A percentile compares a stretch with the other conserved stretches of the same genome.
Evolutionary conservation across 805 yeast species (phyloP).

Genomic region (Teunomyces aglyptinius): DNA sequence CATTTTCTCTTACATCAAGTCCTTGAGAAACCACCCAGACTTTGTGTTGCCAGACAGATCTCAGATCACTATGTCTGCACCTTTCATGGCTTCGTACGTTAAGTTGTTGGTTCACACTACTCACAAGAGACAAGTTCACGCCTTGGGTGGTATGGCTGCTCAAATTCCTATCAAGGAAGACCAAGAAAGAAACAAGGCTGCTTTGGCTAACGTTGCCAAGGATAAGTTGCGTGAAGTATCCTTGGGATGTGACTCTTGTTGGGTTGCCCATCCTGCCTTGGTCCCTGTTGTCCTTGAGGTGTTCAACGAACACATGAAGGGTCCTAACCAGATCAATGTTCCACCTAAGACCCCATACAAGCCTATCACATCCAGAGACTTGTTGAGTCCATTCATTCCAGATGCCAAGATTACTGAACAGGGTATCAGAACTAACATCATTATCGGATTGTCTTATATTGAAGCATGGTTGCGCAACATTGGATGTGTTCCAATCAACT

Average conservation of each 20-base stretch:
- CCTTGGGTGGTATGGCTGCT: slow-evolving; percentile 92
- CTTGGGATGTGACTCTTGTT: slow-evolving; percentile 84
- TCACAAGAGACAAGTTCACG: slow-evolving; percentile 78
- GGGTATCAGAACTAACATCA: slow-evolving; percentile 70
- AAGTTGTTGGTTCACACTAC: slow-evolving; percentile 69
- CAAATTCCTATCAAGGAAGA: slow-evolving; percentile 79
- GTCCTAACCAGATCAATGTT: slow-evolving; percentile 72
- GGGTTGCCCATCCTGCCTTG: slow-evolving; percentile 88
- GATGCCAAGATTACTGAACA: slow-evolving; percentile 63
- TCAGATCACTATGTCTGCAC: slow-evolving; percentile 76
- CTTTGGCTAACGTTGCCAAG: slow-evolving; percentile 68
- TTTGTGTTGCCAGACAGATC: slow-evolving; percentile 77
- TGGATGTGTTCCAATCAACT: slow-evolving; percentile 84
- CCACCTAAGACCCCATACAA: slow-evolving; percentile 47
- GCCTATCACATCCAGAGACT: slow-evolving; percentile 58
- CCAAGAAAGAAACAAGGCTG: slow-evolving; percentile 57
- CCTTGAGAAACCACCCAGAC: slow-evolving; percentile 64
- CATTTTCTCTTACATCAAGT: slow-evolving; percentile 76
- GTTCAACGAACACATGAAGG: slow-evolving; percentile 74
- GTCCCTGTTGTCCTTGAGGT: slow-evolving; percentile 71
- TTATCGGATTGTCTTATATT: slow-evolving; percentile 76
- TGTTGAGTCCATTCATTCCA: slow-evolving; percentile 62
- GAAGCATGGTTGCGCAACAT: slow-evolving; percentile 84
- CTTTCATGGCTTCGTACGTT: slow-evolving; percentile 79
- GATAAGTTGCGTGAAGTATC: slow-evolving; percentile 76